These are phyloP conservation scores for Sideroxylon spinosum DNA, from an alignment of 179 eudicot genomes.

Conservation along the genomic window DNA sequence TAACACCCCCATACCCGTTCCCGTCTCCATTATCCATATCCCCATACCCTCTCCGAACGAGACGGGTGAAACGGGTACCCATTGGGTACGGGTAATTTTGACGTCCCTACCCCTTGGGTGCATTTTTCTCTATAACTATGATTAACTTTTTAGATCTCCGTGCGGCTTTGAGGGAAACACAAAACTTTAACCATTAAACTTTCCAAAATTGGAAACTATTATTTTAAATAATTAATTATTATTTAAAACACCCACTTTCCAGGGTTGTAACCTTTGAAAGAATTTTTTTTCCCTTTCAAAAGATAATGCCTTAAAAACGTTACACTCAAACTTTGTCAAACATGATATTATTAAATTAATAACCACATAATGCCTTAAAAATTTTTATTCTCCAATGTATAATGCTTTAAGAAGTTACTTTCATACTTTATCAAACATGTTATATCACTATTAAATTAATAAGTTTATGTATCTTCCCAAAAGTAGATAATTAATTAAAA, in stretches of 20 bases:
- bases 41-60: too few species aligned
- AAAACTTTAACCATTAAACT: slow-evolving; percentile 2
- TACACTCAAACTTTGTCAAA: too few species aligned
- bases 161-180: neutral
- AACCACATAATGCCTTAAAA: too few species aligned
- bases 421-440: too few species aligned
- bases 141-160: neutral
- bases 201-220: slow-evolving; percentile 11
- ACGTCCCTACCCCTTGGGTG: neutral
- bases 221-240: neutral
- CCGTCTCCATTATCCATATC: too few species aligned
- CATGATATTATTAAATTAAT: too few species aligned
- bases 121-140: neutral
- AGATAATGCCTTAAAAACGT: too few species aligned
- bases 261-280: neutral
- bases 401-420: too few species aligned
- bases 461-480: neutral
- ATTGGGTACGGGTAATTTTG: too few species aligned
- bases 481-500: neutral
- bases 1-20: too few species aligned
- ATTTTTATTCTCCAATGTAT: too few species aligned
- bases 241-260: neutral
- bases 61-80: too few species aligned
- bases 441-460: neutral
- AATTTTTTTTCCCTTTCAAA: neutral